Evolutionary conservation across 2,329 filamentous ascomycete genomes (phyloP), one percentile per base, ranked within the genome.

Genomic region (Nannizziopsis barbatae): DNA sequence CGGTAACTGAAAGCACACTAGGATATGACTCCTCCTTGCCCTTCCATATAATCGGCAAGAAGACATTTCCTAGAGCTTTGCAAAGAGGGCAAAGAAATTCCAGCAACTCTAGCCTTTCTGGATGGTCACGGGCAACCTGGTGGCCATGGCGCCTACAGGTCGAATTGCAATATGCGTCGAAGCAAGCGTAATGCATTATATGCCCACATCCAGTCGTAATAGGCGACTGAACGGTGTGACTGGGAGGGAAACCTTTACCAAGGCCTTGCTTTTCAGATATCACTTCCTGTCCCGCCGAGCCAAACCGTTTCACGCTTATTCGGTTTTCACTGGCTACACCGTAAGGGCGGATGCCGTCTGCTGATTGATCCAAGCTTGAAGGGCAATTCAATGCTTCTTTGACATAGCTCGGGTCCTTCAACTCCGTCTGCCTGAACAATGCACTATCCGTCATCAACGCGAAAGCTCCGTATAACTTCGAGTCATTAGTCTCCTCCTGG

Each of bases 181-280:
- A 98, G 67, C 92, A 98, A 56, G 79, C 81, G 63, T 86, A 96
- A 65, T 98, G 92, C 92, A 98, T 98, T 60, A 98, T 93, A 64
- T 98, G 92, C 2, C 92, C 92, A 65, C 92, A 98, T 8, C 90
- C 87, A 32, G 85, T 86, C 9, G 89, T 86, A 1, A 96, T 83
- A 0, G 90, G 85, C 0, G 89, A 92, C 14, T 77, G 73, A 22
- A 76, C 74, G 31, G 80, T 80, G 36, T 80, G 74, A 8, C 75
- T 72, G 5, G 80, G 74, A 2, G 86, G 83, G 60, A 94, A 98
- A 0, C 92, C 92, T 65, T 89, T 93, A 30, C 90, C 89, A 42
- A 98, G 77, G 5, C 81, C 81, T 65, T 94, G 84, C 42, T 84
- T 79, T 63, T 93, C 87, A 3, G 79, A 77, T 32, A 79, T 72